Percentiles rank a stretch among this genome's conserved stretches.
phyloP scores from a whole-genome alignment of 805 yeast species.

The Zygosaccharomyces pseudorouxii region DNA sequence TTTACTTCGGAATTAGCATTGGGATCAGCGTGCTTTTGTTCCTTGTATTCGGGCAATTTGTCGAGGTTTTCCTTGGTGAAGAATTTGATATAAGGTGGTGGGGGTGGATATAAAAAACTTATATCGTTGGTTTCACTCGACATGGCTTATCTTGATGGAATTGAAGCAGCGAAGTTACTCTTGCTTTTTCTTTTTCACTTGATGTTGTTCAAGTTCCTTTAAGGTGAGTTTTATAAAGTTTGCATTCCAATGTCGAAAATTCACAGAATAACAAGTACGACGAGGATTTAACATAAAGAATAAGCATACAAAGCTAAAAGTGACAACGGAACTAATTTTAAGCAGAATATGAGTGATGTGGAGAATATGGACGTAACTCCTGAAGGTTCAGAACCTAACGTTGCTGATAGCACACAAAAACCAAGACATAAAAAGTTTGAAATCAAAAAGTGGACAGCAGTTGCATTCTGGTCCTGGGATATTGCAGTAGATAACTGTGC shows the following conservation, averaged over 20 bases:
- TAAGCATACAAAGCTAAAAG: not conserved
- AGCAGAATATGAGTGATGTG: conserved; percentile 16
- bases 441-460: conserved; percentile 97
- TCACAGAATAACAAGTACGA: not conserved
- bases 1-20: conserved; percentile 30
- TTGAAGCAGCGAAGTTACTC: not conserved
- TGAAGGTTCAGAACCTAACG: conserved; percentile 9
- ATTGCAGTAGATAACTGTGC: conserved; percentile 95
- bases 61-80: conserved; percentile 68
- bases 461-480: conserved; percentile 99
- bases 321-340: not conserved
- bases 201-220: not conserved
- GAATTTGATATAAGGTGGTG: conserved; percentile 75
- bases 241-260: not conserved
- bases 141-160: conserved; percentile 3
- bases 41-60: conserved; percentile 34
- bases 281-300: not conserved
- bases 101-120: conserved; percentile 87
- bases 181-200: not conserved
- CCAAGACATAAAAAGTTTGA: conserved; percentile 69
- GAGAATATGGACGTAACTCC: conserved; percentile 29
- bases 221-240: not conserved
- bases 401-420: conserved; percentile 13
- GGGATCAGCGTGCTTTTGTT: conserved; percentile 20
- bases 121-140: conserved; percentile 31